These are phyloP conservation scores for Saxispiralis lemnorum DNA, from an alignment of 495 filamentous ascomycete genomes.

Conservation along the genomic window DNA sequence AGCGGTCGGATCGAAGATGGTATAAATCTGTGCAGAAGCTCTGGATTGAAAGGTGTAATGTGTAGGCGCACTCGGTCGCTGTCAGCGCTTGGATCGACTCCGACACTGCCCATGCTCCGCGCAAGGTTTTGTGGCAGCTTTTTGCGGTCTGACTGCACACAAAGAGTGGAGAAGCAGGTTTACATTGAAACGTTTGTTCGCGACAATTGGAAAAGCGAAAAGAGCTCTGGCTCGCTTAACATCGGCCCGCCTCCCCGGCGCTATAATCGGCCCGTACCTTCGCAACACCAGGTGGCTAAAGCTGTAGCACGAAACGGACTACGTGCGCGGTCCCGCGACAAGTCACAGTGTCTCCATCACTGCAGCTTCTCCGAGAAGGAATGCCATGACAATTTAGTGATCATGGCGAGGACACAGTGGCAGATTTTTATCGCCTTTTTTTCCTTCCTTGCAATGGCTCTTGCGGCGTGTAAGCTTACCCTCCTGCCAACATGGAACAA, in stretches of 20 bases:
- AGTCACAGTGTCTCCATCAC: no score
- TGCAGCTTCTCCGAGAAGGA: no score
- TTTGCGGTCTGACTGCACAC: no score
- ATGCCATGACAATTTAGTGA: background rate
- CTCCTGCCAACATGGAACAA: background rate
- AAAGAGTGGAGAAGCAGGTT: background rate
- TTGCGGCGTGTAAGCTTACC: conserved; percentile 20
- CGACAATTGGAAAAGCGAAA: no score
- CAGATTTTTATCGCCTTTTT: conserved; percentile 13
- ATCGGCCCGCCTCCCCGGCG: no score
- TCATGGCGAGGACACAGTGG: conserved; percentile 5
- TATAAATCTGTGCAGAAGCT: conserved; percentile 50
- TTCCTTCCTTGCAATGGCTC: conserved; percentile 14
- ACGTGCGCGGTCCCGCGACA: no score
- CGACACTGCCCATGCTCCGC: background rate
- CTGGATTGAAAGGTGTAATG: conserved; percentile 63
- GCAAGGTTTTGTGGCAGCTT: no score
- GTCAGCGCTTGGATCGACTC: background rate
- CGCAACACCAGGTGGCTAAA: no score
- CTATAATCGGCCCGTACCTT: no score
- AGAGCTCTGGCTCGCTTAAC: no score
- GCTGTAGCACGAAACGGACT: no score
- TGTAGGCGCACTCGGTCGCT: conserved; percentile 45
- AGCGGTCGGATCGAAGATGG: conserved; percentile 44
- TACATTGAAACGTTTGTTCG: background rate